These are phyloP conservation scores for Colletotrichum sp. DNA, from an alignment of 2,329 filamentous ascomycete genomes.

Conservation along the genomic window DNA sequence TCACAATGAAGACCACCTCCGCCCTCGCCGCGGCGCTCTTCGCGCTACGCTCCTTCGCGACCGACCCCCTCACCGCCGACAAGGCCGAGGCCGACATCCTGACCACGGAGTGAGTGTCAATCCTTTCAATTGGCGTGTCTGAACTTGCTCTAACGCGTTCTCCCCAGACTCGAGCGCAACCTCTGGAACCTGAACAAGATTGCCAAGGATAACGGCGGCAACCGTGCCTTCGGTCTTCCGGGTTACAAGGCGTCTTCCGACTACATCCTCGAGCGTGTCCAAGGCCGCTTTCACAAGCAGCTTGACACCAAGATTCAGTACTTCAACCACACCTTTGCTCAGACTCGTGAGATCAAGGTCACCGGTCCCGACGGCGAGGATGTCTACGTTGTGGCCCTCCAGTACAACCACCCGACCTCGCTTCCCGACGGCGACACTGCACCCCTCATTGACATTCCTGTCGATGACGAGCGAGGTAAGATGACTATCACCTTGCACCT, in stretches of 20 bases:
- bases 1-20: slow-evolving; percentile 21
- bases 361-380: slow-evolving; percentile 49
- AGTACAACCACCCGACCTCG: slow-evolving; percentile 52
- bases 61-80: slow-evolving; percentile 40
- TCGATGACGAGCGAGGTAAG: slow-evolving; percentile 35
- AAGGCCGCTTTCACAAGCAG: slow-evolving; percentile 41
- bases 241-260: slow-evolving; percentile 65
- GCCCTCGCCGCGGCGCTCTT: slow-evolving; percentile 18
- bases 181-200: slow-evolving; percentile 61
- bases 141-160: background rate
- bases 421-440: slow-evolving; percentile 39
- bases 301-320: slow-evolving; percentile 50
- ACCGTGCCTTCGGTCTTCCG: slow-evolving; percentile 63
- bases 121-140: no score
- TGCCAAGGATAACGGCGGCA: slow-evolving; percentile 59
- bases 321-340: slow-evolving; percentile 51
- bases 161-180: slow-evolving; percentile 53
- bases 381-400: slow-evolving; percentile 47
- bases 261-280: slow-evolving; percentile 55
- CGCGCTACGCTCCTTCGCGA: slow-evolving; percentile 21
- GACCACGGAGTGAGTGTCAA: slow-evolving; percentile 36
- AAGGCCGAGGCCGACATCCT: slow-evolving; percentile 44
- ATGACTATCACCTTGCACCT: accelerated
- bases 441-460: slow-evolving; percentile 39
- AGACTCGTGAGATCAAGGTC: slow-evolving; percentile 46